These are phyloP conservation scores for Thelephora ganbajun DNA, from an alignment of 768 basidiomycete species.

Conservation along the genomic window DNA sequence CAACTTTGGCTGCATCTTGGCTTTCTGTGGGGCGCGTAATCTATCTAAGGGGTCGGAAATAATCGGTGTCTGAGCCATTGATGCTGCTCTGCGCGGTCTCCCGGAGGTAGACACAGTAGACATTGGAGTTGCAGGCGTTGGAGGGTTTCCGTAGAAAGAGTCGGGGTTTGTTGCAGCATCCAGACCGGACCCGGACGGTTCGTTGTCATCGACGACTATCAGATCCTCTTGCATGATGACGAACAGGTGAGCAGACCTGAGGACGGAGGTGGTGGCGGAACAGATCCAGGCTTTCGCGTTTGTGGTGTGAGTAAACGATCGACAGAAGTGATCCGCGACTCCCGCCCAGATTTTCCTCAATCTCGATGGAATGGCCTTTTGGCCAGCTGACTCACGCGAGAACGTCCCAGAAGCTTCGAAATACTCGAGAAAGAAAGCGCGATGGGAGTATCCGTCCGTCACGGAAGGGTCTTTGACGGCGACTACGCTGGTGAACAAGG, in stretches of 20 bases:
- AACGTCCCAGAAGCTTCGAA: conserved; percentile 8
- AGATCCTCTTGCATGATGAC: neutral
- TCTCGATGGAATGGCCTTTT: conserved; percentile 59
- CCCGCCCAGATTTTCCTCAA: neutral
- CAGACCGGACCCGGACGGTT: neutral
- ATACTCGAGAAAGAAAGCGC: conserved; percentile 19
- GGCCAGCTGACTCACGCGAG: conserved; percentile 42
- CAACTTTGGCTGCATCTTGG: conserved; percentile 43
- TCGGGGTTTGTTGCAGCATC: neutral
- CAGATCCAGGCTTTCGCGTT: too few relatives aligned
- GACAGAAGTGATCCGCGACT: too few relatives aligned
- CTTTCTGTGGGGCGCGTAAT: conserved; percentile 10
- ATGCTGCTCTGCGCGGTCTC: neutral
- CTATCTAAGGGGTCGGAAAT: neutral
- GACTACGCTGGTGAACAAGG: conserved; percentile 33
- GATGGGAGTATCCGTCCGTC: conserved; percentile 35
- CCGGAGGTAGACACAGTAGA: neutral
- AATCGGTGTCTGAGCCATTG: neutral
- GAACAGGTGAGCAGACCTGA: neutral
- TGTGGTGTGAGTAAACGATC: too few relatives aligned
- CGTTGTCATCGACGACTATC: neutral
- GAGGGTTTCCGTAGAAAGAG: neutral
- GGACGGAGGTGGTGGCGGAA: too few relatives aligned
- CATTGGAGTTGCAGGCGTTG: neutral
- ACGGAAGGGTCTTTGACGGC: conserved; percentile 43